Evolutionary conservation across 116 monocot genomes (phyloP).

Genomic region (Zostera marina): DNA sequence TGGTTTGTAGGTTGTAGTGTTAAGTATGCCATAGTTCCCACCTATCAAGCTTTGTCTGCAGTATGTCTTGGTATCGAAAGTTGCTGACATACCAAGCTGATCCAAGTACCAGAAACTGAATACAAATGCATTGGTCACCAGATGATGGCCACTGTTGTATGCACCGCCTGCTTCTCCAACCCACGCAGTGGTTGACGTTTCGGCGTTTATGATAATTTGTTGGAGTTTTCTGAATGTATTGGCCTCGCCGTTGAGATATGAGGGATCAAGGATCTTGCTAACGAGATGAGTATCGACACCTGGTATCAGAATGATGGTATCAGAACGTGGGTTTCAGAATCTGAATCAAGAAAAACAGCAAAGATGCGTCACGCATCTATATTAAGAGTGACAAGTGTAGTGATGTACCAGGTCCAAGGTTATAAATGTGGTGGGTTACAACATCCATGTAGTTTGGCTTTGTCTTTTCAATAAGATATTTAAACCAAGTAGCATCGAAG

Average conservation of each 20-base stretch:
- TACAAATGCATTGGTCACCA: constrained; percentile 69
- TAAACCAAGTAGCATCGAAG: constrained; percentile 71
- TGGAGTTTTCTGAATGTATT: constrained; percentile 44
- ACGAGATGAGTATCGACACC: constrained; percentile 60
- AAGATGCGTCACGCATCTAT: no score
- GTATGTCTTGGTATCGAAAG: constrained; percentile 75
- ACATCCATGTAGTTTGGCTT: constrained; percentile 53
- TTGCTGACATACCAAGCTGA: constrained; percentile 80
- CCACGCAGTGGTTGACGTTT: constrained; percentile 52
- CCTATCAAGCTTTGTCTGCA: constrained; percentile 87
- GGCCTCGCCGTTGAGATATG: constrained; percentile 46
- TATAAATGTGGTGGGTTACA: constrained; percentile 88
- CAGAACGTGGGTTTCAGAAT: background rate
- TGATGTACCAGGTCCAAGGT: constrained; percentile 84
- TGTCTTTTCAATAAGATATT: constrained; percentile 33
- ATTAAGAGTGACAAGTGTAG: no score
- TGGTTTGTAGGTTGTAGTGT: constrained; percentile 59
- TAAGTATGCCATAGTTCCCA: constrained; percentile 87
- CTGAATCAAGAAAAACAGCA: background rate
- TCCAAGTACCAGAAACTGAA: constrained; percentile 96
- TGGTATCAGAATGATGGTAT: constrained; percentile 13
- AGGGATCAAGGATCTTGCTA: constrained; percentile 64
- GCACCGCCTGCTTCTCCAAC: constrained; percentile 94
- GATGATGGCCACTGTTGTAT: constrained; percentile 79
- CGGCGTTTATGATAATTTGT: constrained; percentile 25